A percentile compares a stretch with the other conserved stretches of the same genome.
Evolutionary conservation across 1,139 yeast species (phyloP).

Genomic region (Wickerhamomyces sp.): DNA sequence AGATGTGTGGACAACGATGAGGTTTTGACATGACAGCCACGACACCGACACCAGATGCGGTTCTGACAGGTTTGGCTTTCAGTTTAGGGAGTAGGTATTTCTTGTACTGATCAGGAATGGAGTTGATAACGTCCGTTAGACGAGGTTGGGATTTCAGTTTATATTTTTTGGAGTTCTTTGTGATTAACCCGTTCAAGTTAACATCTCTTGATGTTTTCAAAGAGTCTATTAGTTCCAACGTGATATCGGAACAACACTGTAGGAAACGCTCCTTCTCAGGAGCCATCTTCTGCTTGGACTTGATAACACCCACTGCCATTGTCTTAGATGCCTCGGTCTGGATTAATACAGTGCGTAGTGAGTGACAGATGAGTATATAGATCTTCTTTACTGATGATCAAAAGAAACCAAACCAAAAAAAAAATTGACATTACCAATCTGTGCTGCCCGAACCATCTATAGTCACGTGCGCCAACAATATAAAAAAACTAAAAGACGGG

Average conservation of each 20-base stretch:
- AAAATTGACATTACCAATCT: no score
- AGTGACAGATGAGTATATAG: no score
- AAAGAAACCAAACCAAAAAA: no score
- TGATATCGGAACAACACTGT: conserved; percentile 90
- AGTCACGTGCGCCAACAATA: no score
- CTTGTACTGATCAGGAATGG: conserved; percentile 95
- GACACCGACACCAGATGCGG: conserved; percentile 97
- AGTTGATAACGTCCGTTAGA: conserved; percentile 86
- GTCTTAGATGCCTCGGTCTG: no score
- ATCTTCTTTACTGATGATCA: no score
- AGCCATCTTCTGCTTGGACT: conserved; percentile 53
- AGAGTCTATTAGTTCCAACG: conserved; percentile 79
- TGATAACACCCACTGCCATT: conserved; percentile 25
- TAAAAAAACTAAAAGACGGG: no score
- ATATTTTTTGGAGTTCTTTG: conserved; percentile 82
- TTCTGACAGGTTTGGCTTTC: conserved; percentile 96
- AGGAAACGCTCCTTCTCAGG: conserved; percentile 91
- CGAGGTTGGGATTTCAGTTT: conserved; percentile 91
- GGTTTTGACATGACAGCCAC: conserved; percentile 99
- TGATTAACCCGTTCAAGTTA: conserved; percentile 85
- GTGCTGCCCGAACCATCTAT: no score
- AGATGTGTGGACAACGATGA: conserved; percentile 98
- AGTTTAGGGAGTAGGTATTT: conserved; percentile 87
- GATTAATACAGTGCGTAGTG: no score
- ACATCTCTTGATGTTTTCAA: conserved; percentile 72